These are phyloP conservation scores for Dictyostelium purpureum DNA, from an alignment of 78 protist species.

Conservation along the genomic window DNA sequence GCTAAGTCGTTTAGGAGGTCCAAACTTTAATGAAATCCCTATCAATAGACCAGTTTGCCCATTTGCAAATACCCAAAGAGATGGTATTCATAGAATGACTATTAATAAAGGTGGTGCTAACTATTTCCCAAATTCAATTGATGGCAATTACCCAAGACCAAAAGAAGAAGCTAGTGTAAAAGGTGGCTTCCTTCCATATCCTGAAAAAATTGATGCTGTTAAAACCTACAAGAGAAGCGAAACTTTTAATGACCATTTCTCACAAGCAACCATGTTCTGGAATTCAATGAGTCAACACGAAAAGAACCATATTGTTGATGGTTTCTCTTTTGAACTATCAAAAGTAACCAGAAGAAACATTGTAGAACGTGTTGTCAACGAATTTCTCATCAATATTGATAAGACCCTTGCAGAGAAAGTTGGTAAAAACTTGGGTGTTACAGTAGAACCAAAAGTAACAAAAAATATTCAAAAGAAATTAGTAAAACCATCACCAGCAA, in stretches of 20 bases:
- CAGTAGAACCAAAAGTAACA: not conserved
- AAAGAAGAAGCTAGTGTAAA: not conserved
- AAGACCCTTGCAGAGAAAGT: not conserved
- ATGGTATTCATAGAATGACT: slow-evolving; percentile 30
- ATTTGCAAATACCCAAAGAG: slow-evolving; percentile 60
- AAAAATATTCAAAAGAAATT: not conserved
- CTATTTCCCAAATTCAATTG: slow-evolving; percentile 40
- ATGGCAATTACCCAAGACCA: not conserved
- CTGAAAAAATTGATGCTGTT: not conserved
- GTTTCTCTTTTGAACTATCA: slow-evolving; percentile 35
- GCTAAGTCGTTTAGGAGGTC: slow-evolving; percentile 28
- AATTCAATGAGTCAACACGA: slow-evolving; percentile 15
- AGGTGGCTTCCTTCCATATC: slow-evolving; percentile 5
- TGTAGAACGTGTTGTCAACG: not conserved
- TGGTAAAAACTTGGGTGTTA: not conserved
- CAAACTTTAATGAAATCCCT: slow-evolving; percentile 75
- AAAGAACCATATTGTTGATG: slow-evolving; percentile 16
- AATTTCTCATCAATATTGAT: not conserved
- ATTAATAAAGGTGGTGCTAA: slow-evolving; percentile 6
- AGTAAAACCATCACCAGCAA: not conserved
- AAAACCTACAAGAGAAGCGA: slow-evolving; percentile 3
- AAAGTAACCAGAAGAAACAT: not conserved
- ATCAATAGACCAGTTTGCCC: slow-evolving; percentile 67
- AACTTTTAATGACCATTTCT: slow-evolving; percentile 34
- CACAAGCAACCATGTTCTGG: slow-evolving; percentile 28